phyloP scores from a whole-genome alignment of 1,139 yeast genomes.

The Suhomyces anneliseae region DNA sequence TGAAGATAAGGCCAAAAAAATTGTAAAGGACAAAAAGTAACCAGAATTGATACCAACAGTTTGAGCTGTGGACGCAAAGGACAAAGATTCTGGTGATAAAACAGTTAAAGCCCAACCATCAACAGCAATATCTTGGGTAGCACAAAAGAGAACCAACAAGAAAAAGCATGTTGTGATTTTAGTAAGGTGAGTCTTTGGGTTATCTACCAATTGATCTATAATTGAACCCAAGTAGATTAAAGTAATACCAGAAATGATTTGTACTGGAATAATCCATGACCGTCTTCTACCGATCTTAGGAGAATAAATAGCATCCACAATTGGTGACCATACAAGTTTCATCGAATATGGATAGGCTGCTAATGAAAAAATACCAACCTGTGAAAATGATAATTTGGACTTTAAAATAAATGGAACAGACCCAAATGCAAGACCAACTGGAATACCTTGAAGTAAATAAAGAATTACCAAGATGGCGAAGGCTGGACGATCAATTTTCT shows the following conservation, averaged over 20 bases:
- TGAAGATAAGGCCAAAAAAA: slow-evolving; percentile 85
- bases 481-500: slow-evolving; percentile 58
- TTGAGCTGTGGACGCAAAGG: slow-evolving; percentile 97
- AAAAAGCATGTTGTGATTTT: slow-evolving; percentile 67
- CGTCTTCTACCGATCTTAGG: slow-evolving; percentile 74
- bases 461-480: slow-evolving; percentile 69
- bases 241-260: slow-evolving; percentile 69
- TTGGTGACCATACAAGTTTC: slow-evolving; percentile 92
- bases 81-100: slow-evolving; percentile 70
- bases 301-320: slow-evolving; percentile 83
- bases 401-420: slow-evolving; percentile 90
- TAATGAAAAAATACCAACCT: slow-evolving; percentile 84
- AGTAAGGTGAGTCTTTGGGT: slow-evolving; percentile 56
- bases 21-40: slow-evolving; percentile 86
- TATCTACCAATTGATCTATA: slow-evolving; percentile 55
- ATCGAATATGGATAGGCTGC: slow-evolving; percentile 95
- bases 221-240: slow-evolving; percentile 61
- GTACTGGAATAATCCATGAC: slow-evolving; percentile 95
- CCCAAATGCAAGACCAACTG: slow-evolving; percentile 95
- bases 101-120: slow-evolving; percentile 98
- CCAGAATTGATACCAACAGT: slow-evolving; percentile 94
- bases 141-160: slow-evolving; percentile 79
- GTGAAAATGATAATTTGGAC: slow-evolving; percentile 79
- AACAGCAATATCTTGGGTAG: slow-evolving; percentile 97
- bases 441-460: slow-evolving; percentile 88